phyloP scores from a whole-genome alignment of 2,329 filamentous ascomycete genomes.

The Calycina herbarum region DNA sequence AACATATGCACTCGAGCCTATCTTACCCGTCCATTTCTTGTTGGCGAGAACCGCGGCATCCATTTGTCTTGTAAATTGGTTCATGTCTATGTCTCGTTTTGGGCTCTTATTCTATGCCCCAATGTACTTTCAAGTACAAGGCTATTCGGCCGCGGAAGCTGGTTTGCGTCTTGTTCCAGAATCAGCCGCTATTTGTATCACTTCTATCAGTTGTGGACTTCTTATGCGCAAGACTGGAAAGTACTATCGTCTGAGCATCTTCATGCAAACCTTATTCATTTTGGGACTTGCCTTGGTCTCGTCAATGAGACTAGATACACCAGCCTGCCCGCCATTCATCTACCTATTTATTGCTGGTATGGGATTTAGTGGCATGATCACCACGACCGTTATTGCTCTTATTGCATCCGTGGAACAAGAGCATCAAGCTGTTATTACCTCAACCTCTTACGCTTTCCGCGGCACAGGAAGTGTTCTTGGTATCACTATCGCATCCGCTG shows the following conservation, averaged over 20 bases:
- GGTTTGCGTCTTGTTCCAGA: constrained; percentile 66
- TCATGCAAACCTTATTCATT: constrained; percentile 40
- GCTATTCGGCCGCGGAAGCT: constrained; percentile 59
- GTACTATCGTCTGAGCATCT: constrained; percentile 68
- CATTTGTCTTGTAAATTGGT: constrained; percentile 70
- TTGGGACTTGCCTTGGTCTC: constrained; percentile 56
- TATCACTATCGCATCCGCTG: constrained; percentile 44
- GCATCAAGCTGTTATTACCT: constrained; percentile 72
- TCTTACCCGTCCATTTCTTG: constrained; percentile 61
- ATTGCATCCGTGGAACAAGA: constrained; percentile 65
- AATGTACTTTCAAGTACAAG: constrained; percentile 71
- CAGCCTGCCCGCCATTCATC: constrained; percentile 49
- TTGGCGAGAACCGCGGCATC: constrained; percentile 65
- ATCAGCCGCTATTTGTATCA: constrained; percentile 58
- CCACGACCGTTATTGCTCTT: constrained; percentile 67
- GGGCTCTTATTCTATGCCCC: constrained; percentile 69
- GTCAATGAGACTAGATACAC: constrained; percentile 53
- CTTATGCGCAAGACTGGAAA: constrained; percentile 67
- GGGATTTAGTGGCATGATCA: constrained; percentile 62
- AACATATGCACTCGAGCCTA: constrained; percentile 39
- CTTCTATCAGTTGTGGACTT: constrained; percentile 60
- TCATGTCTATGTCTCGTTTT: constrained; percentile 58
- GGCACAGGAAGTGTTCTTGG: constrained; percentile 68
- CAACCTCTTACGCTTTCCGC: constrained; percentile 77
- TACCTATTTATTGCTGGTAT: constrained; percentile 53